These are phyloP conservation scores for Crassisporium funariophilum DNA, from an alignment of 768 basidiomycete species.

Conservation along the genomic window DNA sequence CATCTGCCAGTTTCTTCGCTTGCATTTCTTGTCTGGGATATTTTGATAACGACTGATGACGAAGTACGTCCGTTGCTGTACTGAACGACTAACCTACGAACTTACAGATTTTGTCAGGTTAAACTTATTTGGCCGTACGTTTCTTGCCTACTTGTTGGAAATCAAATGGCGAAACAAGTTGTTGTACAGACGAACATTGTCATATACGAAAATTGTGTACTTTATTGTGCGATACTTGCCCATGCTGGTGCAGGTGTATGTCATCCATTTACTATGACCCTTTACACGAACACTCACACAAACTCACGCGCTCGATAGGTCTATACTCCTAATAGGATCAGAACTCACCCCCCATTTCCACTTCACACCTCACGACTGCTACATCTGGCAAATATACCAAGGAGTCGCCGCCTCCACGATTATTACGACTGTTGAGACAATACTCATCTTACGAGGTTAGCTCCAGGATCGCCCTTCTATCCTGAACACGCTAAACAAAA, in stretches of 20 bases:
- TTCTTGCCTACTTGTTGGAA: neutral
- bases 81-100: neutral
- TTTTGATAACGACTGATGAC: slow-evolving; percentile 39
- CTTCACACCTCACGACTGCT: slow-evolving; percentile 43
- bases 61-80: slow-evolving; percentile 30
- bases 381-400: slow-evolving; percentile 47
- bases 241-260: slow-evolving; percentile 37
- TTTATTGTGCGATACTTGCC: slow-evolving; percentile 42
- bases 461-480: neutral
- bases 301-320: slow-evolving; percentile 19
- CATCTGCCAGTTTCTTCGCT: slow-evolving; percentile 34
- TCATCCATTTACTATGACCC: neutral
- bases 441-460: slow-evolving; percentile 43
- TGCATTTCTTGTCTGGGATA: slow-evolving; percentile 43
- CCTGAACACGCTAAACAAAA: neutral
- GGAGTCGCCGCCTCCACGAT: slow-evolving; percentile 33
- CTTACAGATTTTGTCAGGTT: slow-evolving; percentile 25
- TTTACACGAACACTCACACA: too few relatives aligned
- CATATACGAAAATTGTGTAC: slow-evolving; percentile 37
- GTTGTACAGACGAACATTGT: slow-evolving; percentile 24
- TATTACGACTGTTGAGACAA: slow-evolving; percentile 35
- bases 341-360: slow-evolving; percentile 36
- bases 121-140: slow-evolving; percentile 45
- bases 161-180: too few relatives aligned
- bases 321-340: slow-evolving; percentile 36